phyloP scores from a whole-genome alignment of 140 eudicot species.

The Artemisia princeps region DNA sequence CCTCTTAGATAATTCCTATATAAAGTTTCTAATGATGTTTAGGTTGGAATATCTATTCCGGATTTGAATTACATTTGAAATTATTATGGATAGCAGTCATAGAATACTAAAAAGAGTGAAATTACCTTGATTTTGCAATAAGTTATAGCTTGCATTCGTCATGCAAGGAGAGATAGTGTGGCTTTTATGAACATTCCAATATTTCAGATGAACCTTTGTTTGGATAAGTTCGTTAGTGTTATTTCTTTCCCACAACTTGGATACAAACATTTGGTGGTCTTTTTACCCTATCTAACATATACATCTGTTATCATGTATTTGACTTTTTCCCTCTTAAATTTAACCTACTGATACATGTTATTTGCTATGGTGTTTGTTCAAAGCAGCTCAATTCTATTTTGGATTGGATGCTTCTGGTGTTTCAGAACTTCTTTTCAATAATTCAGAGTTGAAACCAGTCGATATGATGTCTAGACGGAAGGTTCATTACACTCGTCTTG shows the following conservation, averaged over 20 bases:
- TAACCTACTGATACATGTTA: background rate
- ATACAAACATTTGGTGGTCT: background rate
- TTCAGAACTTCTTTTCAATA: conserved; percentile 18
- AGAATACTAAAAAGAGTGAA: too few relatives aligned
- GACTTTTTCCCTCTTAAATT: background rate
- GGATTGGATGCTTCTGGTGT: conserved; percentile 34
- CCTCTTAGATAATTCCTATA: too few relatives aligned
- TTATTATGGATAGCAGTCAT: too few relatives aligned
- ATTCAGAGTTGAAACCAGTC: conserved; percentile 14
- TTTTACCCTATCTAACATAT: background rate
- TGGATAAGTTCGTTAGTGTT: background rate
- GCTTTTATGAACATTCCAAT: too few relatives aligned
- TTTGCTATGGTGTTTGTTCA: background rate
- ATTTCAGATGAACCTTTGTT: background rate
- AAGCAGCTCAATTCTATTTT: conserved; percentile 21
- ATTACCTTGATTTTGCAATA: too few relatives aligned
- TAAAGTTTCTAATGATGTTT: too few relatives aligned
- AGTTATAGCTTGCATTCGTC: too few relatives aligned
- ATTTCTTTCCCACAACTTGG: background rate
- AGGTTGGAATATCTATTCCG: too few relatives aligned
- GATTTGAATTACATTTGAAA: too few relatives aligned
- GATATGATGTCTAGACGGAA: conserved; percentile 52
- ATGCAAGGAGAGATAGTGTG: too few relatives aligned
- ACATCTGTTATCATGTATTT: background rate
- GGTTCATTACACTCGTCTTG: conserved; percentile 47